Conservation (phyloP, 805 yeast species). For the Priceomyces fermenticarens region DNA sequence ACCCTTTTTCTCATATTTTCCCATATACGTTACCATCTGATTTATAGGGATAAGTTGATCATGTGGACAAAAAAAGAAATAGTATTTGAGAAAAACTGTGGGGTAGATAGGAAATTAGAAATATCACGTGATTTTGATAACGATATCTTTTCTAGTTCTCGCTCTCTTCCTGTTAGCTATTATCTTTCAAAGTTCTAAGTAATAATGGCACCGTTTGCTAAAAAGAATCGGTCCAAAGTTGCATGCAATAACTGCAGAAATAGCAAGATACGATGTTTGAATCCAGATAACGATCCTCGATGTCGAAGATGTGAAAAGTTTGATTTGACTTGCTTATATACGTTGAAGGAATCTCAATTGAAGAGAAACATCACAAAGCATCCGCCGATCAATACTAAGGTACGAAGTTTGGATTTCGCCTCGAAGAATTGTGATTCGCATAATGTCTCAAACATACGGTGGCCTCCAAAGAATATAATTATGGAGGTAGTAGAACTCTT, state of each 20-base stretch:
- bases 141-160: too few relatives aligned
- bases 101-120: too few relatives aligned
- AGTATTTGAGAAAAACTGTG: too few relatives aligned
- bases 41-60: too few relatives aligned
- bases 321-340: slow-evolving; percentile 17
- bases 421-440: not conserved
- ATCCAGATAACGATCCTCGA: slow-evolving; percentile 4
- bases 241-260: slow-evolving; percentile 10
- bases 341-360: slow-evolving; percentile 18
- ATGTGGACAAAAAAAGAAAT: too few relatives aligned
- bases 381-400: not conserved
- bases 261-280: slow-evolving; percentile 9
- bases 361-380: slow-evolving; percentile 8
- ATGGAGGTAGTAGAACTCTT: slow-evolving; percentile 19
- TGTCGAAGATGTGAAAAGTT: slow-evolving; percentile 18
- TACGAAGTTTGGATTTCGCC: not conserved
- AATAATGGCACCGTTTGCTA: slow-evolving; percentile 8
- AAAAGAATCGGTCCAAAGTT: slow-evolving; percentile 7
- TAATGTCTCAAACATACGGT: not conserved
- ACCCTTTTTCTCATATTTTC: too few relatives aligned
- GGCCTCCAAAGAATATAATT: slow-evolving; percentile 14
- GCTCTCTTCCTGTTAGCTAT: too few relatives aligned
- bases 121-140: too few relatives aligned
- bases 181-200: too few relatives aligned
- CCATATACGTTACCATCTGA: too few relatives aligned